phyloP scores from a whole-genome alignment of 495 filamentous ascomycete species.

The Penicillium lagena region DNA sequence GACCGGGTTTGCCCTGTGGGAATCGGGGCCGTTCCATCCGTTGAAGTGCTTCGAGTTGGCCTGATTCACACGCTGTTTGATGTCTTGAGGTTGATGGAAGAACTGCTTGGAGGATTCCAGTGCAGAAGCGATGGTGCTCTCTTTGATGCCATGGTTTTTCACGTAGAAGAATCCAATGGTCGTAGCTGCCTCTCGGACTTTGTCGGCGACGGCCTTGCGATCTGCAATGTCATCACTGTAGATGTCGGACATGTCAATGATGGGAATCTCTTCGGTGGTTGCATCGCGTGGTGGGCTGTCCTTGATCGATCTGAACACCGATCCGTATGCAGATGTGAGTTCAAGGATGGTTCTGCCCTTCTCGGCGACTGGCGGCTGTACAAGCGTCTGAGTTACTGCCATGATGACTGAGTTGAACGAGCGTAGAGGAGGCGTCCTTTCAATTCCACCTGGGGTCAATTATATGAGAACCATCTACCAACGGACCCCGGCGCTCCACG shows the following conservation, averaged over 20 bases:
- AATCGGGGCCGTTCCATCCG: constrained; percentile 18
- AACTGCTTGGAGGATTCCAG: constrained; percentile 30
- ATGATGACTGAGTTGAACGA: too few relatives aligned
- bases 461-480: too few relatives aligned
- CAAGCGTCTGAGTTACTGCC: too few relatives aligned
- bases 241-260: constrained; percentile 43
- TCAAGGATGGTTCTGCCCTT: too few relatives aligned
- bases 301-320: too few relatives aligned
- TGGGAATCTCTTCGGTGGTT: constrained; percentile 47
- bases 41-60: constrained; percentile 17
- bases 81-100: constrained; percentile 34
- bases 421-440: too few relatives aligned
- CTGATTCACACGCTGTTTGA: constrained; percentile 29
- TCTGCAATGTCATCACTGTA: constrained; percentile 25
- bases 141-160: constrained; percentile 46
- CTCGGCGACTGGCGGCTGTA: too few relatives aligned
- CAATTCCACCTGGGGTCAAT: too few relatives aligned
- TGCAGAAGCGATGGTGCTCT: constrained; percentile 36
- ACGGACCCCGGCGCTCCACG: too few relatives aligned
- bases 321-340: too few relatives aligned
- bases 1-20: too few relatives aligned
- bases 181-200: constrained; percentile 36
- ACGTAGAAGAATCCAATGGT: constrained; percentile 51
- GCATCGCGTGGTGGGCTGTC: not conserved
- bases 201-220: constrained; percentile 30